A percentile compares a stretch with the other conserved stretches of the same genome.
Evolutionary conservation across 2,329 filamentous ascomycete species (phyloP).

Genomic region (Meredithiella fracta): DNA sequence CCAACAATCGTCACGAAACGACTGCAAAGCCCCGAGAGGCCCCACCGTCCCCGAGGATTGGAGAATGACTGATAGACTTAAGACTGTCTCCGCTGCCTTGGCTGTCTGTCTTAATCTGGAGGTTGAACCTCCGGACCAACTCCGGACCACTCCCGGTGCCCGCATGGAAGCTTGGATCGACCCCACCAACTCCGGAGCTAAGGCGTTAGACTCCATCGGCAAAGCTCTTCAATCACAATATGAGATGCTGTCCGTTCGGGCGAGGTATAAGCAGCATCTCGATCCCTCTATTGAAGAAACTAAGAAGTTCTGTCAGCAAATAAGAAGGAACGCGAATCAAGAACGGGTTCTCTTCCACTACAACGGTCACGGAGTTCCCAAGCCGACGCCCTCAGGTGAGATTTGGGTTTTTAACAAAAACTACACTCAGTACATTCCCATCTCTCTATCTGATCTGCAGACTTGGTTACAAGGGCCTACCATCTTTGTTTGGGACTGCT

Average conservation of each 20-base stretch:
- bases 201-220: conserved; percentile 84
- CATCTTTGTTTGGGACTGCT: conserved; percentile 95
- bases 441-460: conserved; percentile 87
- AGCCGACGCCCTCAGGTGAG: conserved; percentile 87
- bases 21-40: conserved; percentile 68
- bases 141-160: conserved; percentile 85
- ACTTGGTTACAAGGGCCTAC: conserved; percentile 91
- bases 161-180: conserved; percentile 96
- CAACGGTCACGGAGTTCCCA: conserved; percentile 92
- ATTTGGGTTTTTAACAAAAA: conserved; percentile 99
- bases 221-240: conserved; percentile 95
- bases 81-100: conserved; percentile 88
- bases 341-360: conserved; percentile 96
- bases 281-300: conserved; percentile 96
- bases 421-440: conserved; percentile 96
- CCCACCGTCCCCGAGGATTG: conserved; percentile 65
- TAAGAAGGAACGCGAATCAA: conserved; percentile 84
- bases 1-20: conserved; percentile 92
- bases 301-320: conserved; percentile 83
- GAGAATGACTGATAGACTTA: conserved; percentile 91
- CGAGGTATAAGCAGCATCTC: conserved; percentile 92
- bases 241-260: conserved; percentile 83
- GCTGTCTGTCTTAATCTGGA: conserved; percentile 94
- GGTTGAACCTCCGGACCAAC: conserved; percentile 89
- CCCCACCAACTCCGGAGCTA: conserved; percentile 63